phyloP scores from a whole-genome alignment of 768 basidiomycete species.

The Lentinula lateritia region DNA sequence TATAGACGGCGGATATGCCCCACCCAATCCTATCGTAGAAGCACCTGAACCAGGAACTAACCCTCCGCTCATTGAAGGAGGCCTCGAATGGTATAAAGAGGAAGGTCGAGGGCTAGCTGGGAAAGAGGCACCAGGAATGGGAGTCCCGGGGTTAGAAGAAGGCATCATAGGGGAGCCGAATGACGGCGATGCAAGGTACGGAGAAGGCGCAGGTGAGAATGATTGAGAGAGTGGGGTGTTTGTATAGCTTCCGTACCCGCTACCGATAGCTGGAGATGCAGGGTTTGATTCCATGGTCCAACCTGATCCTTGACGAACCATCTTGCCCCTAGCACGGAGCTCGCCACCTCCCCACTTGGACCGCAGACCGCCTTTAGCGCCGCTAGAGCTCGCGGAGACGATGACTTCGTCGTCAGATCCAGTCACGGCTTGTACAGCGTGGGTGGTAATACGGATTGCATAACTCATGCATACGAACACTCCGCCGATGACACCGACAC shows the following conservation, averaged over 20 bases:
- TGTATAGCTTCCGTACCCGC: slow-evolving; percentile 24
- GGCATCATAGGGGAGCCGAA: slow-evolving; percentile 9
- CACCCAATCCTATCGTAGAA: neutral
- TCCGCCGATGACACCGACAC: slow-evolving; percentile 91
- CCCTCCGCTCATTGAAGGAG: slow-evolving; percentile 2
- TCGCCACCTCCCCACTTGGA: slow-evolving; percentile 66
- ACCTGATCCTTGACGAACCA: slow-evolving; percentile 52
- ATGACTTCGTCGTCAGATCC: slow-evolving; percentile 47
- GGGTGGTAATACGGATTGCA: slow-evolving; percentile 59
- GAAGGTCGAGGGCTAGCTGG: neutral
- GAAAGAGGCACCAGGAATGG: slow-evolving; percentile 7
- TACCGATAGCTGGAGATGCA: slow-evolving; percentile 22
- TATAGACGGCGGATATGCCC: neutral
- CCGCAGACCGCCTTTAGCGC: slow-evolving; percentile 48
- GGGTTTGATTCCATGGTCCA: slow-evolving; percentile 52
- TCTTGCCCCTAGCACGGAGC: slow-evolving; percentile 52
- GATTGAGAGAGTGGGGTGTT: slow-evolving; percentile 27
- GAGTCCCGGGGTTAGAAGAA: slow-evolving; percentile 11
- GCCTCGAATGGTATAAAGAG: neutral
- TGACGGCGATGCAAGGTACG: slow-evolving; percentile 20
- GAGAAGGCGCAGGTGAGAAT: slow-evolving; percentile 17
- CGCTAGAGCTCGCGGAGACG: slow-evolving; percentile 60
- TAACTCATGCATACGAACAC: slow-evolving; percentile 84
- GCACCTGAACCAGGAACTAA: neutral
- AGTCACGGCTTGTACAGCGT: slow-evolving; percentile 62